phyloP scores from a whole-genome alignment of 805 yeast species.

The Huiozyma naganishii region DNA sequence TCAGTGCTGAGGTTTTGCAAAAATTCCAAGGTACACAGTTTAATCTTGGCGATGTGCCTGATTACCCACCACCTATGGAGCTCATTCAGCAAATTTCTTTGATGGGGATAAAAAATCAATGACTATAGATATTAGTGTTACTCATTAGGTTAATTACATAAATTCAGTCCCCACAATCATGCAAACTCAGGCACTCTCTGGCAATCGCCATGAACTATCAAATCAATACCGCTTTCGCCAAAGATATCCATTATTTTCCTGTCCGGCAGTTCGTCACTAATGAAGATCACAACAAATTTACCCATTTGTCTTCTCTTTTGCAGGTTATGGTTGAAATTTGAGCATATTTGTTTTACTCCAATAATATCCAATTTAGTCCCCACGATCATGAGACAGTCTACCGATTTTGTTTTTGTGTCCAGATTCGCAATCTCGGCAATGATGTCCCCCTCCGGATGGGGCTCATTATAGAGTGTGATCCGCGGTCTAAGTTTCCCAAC shows the following conservation, averaged over 20 bases:
- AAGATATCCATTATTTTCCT: slow-evolving; percentile 39
- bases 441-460: slow-evolving; percentile 79
- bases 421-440: slow-evolving; percentile 65
- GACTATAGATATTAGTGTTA: background rate
- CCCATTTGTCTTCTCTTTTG: slow-evolving; percentile 29
- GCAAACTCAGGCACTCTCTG: slow-evolving; percentile 36
- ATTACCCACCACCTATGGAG: slow-evolving; percentile 55
- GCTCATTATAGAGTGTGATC: slow-evolving; percentile 61
- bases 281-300: slow-evolving; percentile 54
- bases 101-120: background rate
- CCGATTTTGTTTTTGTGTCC: slow-evolving; percentile 46
- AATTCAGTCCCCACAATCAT: background rate
- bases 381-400: slow-evolving; percentile 71
- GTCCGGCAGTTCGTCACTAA: slow-evolving; percentile 46
- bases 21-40: slow-evolving; percentile 42
- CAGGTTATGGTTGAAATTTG: slow-evolving; percentile 48
- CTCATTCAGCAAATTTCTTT: slow-evolving; percentile 12
- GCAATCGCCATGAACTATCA: slow-evolving; percentile 56
- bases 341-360: slow-evolving; percentile 52
- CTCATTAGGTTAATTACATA: background rate
- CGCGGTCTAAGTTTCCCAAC: slow-evolving; percentile 54
- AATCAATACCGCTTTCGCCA: slow-evolving; percentile 37
- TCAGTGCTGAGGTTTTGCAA: slow-evolving; percentile 34
- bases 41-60: slow-evolving; percentile 58
- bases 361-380: slow-evolving; percentile 83